Evolutionary conservation across 768 basidiomycete genomes (phyloP).

Genomic region (Suillus variegatus): DNA sequence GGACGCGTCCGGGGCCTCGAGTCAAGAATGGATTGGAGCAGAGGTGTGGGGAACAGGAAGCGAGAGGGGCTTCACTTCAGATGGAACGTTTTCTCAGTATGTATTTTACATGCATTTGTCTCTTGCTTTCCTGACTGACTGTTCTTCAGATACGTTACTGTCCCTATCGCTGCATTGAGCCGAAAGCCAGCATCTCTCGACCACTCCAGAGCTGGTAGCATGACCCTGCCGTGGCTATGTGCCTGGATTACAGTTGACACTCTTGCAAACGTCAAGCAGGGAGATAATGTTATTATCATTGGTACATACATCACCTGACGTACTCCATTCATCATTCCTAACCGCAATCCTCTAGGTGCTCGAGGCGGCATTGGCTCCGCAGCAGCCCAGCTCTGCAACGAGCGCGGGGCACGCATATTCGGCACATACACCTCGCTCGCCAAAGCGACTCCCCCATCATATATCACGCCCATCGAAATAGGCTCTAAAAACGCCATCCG

Average conservation of each 20-base stretch:
- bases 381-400: slow-evolving; percentile 33
- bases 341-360: slow-evolving; percentile 24
- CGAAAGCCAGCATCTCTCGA: slow-evolving; percentile 29
- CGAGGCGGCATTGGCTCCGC: slow-evolving; percentile 37
- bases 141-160: slow-evolving; percentile 25
- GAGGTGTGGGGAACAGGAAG: slow-evolving; percentile 38
- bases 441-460: slow-evolving; percentile 23
- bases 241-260: slow-evolving; percentile 39
- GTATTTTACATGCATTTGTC: background rate
- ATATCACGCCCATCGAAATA: slow-evolving; percentile 34
- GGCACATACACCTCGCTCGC: slow-evolving; percentile 36
- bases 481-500: slow-evolving; percentile 32
- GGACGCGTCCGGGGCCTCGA: slow-evolving; percentile 21
- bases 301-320: slow-evolving; percentile 15
- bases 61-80: slow-evolving; percentile 31
- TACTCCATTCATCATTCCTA: background rate
- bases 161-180: slow-evolving; percentile 30
- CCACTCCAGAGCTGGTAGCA: slow-evolving; percentile 31
- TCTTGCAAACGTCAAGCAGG: slow-evolving; percentile 33
- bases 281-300: slow-evolving; percentile 35
- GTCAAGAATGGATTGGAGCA: slow-evolving; percentile 26
- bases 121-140: background rate
- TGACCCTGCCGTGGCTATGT: slow-evolving; percentile 36
- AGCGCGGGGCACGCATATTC: slow-evolving; percentile 33
- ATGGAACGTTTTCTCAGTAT: slow-evolving; percentile 38